Evolutionary conservation across 208 protist genomes (phyloP).

Genomic region (Trypanosoma avium): DNA sequence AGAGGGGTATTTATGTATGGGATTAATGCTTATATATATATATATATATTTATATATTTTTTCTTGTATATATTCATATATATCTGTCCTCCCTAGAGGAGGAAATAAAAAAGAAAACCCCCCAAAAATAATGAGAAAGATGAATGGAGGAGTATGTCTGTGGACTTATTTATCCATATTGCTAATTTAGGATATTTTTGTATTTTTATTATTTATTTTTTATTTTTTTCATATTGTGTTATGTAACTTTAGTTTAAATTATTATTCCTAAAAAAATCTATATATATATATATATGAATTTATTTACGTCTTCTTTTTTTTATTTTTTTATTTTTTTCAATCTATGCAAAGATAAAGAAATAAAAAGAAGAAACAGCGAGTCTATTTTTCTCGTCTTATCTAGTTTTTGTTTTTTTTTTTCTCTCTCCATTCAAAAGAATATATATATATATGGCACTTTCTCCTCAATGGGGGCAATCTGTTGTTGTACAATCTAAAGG

Average conservation of each 20-base stretch:
- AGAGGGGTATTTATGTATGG: too few relatives aligned
- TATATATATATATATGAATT: background rate
- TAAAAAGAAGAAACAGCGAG: background rate
- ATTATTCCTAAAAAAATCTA: too few relatives aligned
- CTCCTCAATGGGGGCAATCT: slow-evolving; percentile 57
- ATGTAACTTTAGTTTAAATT: too few relatives aligned
- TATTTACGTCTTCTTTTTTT: background rate
- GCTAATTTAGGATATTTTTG: too few relatives aligned
- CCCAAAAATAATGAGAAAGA: too few relatives aligned
- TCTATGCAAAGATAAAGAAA: background rate
- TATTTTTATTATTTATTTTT: slow-evolving; percentile 4
- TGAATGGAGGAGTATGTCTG: too few relatives aligned
- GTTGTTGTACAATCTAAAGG: slow-evolving; percentile 61
- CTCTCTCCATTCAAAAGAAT: background rate
- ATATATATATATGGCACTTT: slow-evolving; percentile 50
- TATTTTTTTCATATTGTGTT: background rate
- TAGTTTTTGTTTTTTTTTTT: background rate
- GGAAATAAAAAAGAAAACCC: too few relatives aligned
- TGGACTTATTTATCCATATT: too few relatives aligned
- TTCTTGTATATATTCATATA: too few relatives aligned
- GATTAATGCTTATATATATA: too few relatives aligned
- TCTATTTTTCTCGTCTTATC: background rate
- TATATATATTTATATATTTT: too few relatives aligned
- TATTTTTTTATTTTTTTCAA: background rate
- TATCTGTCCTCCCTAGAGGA: too few relatives aligned